Evolutionary conservation across 2,329 filamentous ascomycete genomes (phyloP).

Genomic region (Penicillium sp.): DNA sequence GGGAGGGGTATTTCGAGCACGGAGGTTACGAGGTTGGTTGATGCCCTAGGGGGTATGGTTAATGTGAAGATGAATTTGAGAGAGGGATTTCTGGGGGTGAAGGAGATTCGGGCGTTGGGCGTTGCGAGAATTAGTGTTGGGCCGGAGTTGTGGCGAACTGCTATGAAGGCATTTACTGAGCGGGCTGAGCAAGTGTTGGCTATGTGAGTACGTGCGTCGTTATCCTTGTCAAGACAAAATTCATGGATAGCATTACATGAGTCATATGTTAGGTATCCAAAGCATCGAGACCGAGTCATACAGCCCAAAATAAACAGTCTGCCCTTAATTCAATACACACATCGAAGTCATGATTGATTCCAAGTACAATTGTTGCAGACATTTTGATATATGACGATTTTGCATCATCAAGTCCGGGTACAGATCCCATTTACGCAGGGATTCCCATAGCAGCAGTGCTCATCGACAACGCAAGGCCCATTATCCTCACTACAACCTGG

Average conservation of each 20-base stretch:
- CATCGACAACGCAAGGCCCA: conserved; percentile 26
- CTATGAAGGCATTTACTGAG: conserved; percentile 36
- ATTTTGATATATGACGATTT: neutral
- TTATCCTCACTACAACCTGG: conserved; percentile 30
- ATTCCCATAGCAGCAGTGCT: conserved; percentile 33
- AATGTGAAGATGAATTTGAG: conserved; percentile 49
- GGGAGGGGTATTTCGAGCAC: conserved; percentile 45
- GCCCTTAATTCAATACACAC: neutral
- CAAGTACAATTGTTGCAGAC: too few species aligned
- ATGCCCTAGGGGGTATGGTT: conserved; percentile 52
- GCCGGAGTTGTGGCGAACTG: conserved; percentile 47
- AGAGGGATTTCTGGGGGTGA: conserved; percentile 44
- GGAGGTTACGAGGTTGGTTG: conserved; percentile 51
- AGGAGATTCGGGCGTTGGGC: conserved; percentile 50
- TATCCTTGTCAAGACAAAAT: neutral
- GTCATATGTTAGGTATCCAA: neutral
- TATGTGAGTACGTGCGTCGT: neutral
- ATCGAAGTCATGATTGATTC: neutral
- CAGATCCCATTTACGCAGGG: conserved; percentile 28
- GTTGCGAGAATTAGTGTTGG: conserved; percentile 59
- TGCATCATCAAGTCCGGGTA: neutral
- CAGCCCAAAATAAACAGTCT: neutral
- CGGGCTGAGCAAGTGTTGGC: conserved; percentile 29
- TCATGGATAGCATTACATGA: neutral
- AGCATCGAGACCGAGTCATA: neutral